Evolutionary conservation across 1,284 basidiomycete species (phyloP).

Genomic region (Leucoagaricus sp.): DNA sequence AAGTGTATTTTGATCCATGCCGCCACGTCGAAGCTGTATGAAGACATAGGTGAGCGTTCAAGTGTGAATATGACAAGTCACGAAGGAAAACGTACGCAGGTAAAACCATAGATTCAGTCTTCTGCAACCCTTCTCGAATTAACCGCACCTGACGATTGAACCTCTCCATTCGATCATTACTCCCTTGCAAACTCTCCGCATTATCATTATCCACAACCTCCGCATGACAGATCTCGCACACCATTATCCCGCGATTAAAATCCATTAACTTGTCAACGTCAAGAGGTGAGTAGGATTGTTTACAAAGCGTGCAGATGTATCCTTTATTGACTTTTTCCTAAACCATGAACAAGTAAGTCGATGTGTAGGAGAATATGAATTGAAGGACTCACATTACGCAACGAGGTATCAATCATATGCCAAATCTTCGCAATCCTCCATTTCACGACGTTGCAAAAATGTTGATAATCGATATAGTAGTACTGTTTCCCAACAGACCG

Average conservation of each 20-base stretch:
- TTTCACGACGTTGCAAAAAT: constrained; percentile 96
- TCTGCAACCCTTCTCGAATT: constrained; percentile 84
- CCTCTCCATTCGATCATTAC: constrained; percentile 92
- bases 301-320: constrained; percentile 92
- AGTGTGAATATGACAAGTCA: constrained; percentile 1
- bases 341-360: not conserved
- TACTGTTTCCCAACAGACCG: constrained; percentile 84
- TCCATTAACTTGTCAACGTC: constrained; percentile 87
- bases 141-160: constrained; percentile 92
- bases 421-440: constrained; percentile 97
- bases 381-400: constrained; percentile 68
- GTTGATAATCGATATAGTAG: constrained; percentile 95
- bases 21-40: constrained; percentile 77
- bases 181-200: constrained; percentile 79
- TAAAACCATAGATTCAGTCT: constrained; percentile 85
- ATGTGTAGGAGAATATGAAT: not conserved
- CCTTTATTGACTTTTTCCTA: constrained; percentile 96
- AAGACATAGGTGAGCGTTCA: constrained; percentile 9
- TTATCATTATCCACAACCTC: constrained; percentile 94
- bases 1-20: constrained; percentile 75
- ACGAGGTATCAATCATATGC: constrained; percentile 82
- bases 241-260: constrained; percentile 58
- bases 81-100: constrained; percentile 61
- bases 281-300: constrained; percentile 81
- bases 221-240: constrained; percentile 77